phyloP scores from a whole-genome alignment of 2,329 filamentous ascomycete species.

The Trichoderma polysporum region DNA sequence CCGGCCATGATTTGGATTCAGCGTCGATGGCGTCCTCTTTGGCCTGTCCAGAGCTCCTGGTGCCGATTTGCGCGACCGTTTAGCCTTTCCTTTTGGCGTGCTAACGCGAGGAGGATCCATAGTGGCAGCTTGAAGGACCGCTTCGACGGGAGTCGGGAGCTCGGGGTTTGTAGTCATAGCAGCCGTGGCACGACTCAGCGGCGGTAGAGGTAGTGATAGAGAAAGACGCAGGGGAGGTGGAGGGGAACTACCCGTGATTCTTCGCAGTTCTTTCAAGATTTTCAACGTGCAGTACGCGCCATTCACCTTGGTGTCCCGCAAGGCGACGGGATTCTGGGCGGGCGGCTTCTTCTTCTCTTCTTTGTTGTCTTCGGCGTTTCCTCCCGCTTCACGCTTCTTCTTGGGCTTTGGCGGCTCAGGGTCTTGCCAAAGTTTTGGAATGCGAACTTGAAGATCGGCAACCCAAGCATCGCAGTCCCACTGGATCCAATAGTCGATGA shows the following conservation, averaged over 20 bases:
- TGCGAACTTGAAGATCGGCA: constrained; percentile 56
- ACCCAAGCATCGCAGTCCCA: constrained; percentile 78
- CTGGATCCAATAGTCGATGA: constrained; percentile 72
- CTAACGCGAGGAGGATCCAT: background rate
- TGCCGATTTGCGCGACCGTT: constrained; percentile 42
- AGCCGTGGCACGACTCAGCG: constrained; percentile 16
- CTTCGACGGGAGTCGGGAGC: constrained; percentile 10
- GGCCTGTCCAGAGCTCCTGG: constrained; percentile 36
- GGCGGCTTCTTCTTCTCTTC: constrained; percentile 35
- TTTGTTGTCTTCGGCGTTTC: constrained; percentile 30
- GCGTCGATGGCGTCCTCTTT: constrained; percentile 34
- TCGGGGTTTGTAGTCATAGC: background rate
- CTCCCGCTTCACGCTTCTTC: constrained; percentile 37
- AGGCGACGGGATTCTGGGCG: constrained; percentile 41
- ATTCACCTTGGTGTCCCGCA: constrained; percentile 47
- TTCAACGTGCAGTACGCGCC: constrained; percentile 47
- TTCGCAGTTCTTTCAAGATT: constrained; percentile 41
- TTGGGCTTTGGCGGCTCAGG: constrained; percentile 46
- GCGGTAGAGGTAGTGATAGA: background rate
- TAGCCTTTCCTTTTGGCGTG: constrained; percentile 30
- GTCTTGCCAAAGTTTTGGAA: constrained; percentile 60
- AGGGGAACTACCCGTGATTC: constrained; percentile 32
- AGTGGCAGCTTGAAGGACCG: background rate
- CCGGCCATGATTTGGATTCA: constrained; percentile 40
- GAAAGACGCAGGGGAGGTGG: background rate